Evolutionary conservation across 495 filamentous ascomycete species (phyloP).

Genomic region (Lophium mytilinum): DNA sequence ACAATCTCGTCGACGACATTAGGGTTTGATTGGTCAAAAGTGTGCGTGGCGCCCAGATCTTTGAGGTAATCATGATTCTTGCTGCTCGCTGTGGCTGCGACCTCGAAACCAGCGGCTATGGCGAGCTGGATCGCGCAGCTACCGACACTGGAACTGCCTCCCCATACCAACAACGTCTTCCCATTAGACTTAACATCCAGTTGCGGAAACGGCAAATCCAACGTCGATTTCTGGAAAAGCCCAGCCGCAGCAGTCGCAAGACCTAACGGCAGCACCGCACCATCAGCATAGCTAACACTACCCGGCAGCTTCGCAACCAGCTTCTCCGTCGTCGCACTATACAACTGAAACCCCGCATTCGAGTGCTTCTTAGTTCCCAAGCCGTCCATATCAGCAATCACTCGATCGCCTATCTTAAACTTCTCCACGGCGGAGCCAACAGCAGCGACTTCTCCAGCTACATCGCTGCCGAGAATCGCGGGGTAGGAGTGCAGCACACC

Average conservation of each 20-base stretch:
- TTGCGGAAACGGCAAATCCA: slow-evolving; percentile 18
- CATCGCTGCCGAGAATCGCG: slow-evolving; percentile 45
- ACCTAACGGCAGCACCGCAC: slow-evolving; percentile 18
- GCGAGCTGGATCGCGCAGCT: slow-evolving; percentile 26
- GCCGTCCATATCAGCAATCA: slow-evolving; percentile 23
- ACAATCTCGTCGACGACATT: slow-evolving; percentile 26
- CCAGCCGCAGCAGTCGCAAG: slow-evolving; percentile 19
- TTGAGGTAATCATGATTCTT: slow-evolving; percentile 21
- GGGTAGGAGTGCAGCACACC: slow-evolving; percentile 37
- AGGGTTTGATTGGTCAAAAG: slow-evolving; percentile 19
- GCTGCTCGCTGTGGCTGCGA: slow-evolving; percentile 15
- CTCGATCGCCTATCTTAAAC: slow-evolving; percentile 43
- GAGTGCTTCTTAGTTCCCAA: background rate
- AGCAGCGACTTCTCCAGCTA: slow-evolving; percentile 44
- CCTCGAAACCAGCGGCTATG: slow-evolving; percentile 21
- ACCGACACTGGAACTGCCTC: slow-evolving; percentile 24
- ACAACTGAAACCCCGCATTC: slow-evolving; percentile 18
- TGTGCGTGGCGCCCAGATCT: slow-evolving; percentile 16
- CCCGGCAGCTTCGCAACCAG: slow-evolving; percentile 15
- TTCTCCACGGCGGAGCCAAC: slow-evolving; percentile 39
- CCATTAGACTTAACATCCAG: background rate
- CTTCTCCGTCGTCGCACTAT: background rate
- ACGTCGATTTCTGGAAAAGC: slow-evolving; percentile 15
- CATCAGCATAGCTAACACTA: slow-evolving; percentile 11
- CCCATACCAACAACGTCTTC: slow-evolving; percentile 26